Evolutionary conservation across 2,329 filamentous ascomycete genomes (phyloP).

Genomic region (Ascochyta koolunga): DNA sequence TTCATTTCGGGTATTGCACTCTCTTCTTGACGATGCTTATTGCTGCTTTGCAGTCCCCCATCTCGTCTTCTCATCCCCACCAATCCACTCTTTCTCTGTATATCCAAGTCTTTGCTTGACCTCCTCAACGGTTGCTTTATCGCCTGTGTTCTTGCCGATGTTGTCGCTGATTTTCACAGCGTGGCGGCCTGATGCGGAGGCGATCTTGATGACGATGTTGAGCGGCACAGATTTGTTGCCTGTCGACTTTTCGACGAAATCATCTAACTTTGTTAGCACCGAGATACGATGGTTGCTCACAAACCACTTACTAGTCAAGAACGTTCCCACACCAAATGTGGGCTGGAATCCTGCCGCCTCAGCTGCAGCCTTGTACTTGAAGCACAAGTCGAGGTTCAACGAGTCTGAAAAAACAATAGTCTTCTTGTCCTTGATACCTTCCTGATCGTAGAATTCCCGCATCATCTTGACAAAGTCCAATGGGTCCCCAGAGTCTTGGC

Average conservation of each 20-base stretch:
- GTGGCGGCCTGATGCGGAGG: constrained; percentile 77
- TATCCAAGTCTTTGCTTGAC: constrained; percentile 90
- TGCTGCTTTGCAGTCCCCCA: constrained; percentile 65
- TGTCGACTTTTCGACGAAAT: constrained; percentile 75
- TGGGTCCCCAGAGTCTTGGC: constrained; percentile 91
- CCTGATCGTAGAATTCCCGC: constrained; percentile 77
- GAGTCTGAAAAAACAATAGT: constrained; percentile 95
- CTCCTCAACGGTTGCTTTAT: constrained; percentile 75
- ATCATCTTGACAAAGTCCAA: constrained; percentile 78
- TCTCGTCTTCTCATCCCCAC: constrained; percentile 80
- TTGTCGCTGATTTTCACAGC: constrained; percentile 94
- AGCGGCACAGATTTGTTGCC: constrained; percentile 85
- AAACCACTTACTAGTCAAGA: constrained; percentile 72
- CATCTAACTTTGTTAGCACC: constrained; percentile 60
- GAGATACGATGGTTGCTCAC: too few relatives aligned
- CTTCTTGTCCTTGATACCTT: constrained; percentile 80
- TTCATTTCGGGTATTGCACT: too few relatives aligned
- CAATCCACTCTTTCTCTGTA: constrained; percentile 80
- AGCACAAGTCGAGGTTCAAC: constrained; percentile 85
- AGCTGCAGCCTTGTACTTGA: constrained; percentile 86
- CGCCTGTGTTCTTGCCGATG: constrained; percentile 90
- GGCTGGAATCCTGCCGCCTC: constrained; percentile 82
- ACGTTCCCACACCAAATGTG: constrained; percentile 93
- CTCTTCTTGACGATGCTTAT: too few relatives aligned
- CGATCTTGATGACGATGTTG: constrained; percentile 98